phyloP scores from a whole-genome alignment of 1,139 yeast genomes.

The Kodamaea alishanica region DNA sequence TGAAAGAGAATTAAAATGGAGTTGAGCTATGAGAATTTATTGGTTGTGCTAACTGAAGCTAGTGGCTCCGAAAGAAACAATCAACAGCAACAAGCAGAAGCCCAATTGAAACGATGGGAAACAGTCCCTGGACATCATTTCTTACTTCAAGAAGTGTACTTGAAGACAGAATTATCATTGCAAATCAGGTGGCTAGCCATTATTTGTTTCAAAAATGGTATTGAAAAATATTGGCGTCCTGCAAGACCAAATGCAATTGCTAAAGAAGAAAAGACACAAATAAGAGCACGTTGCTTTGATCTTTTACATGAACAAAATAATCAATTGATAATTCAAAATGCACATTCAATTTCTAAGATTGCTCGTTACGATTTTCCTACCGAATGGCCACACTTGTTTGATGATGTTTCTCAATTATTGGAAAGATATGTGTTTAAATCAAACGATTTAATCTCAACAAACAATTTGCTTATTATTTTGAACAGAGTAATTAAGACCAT shows the following conservation, averaged over 20 bases:
- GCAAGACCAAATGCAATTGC: slow-evolving; percentile 54
- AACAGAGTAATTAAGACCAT: slow-evolving; percentile 76
- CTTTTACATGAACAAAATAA: slow-evolving; percentile 66
- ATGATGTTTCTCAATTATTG: slow-evolving; percentile 43
- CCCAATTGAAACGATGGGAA: slow-evolving; percentile 68
- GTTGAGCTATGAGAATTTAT: slow-evolving; percentile 14
- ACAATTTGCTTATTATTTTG: slow-evolving; percentile 61
- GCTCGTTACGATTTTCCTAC: slow-evolving; percentile 81
- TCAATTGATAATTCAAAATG: slow-evolving; percentile 75
- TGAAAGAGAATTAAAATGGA: slow-evolving; percentile 10
- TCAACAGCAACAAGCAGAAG: slow-evolving; percentile 61
- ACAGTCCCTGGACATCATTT: slow-evolving; percentile 55
- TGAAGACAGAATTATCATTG: slow-evolving; percentile 53
- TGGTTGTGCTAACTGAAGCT: slow-evolving; percentile 42
- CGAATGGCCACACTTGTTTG: slow-evolving; percentile 81
- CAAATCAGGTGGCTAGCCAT: slow-evolving; percentile 83
- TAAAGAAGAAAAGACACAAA: slow-evolving; percentile 65
- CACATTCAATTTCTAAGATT: slow-evolving; percentile 74
- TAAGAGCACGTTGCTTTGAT: slow-evolving; percentile 56
- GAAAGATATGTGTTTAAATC: slow-evolving; percentile 45
- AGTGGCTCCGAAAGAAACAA: slow-evolving; percentile 45
- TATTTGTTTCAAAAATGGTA: slow-evolving; percentile 83
- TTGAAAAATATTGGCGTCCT: slow-evolving; percentile 79
- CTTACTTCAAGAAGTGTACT: slow-evolving; percentile 57
- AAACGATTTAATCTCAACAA: slow-evolving; percentile 49